A percentile compares a stretch with the other conserved stretches of the same genome.
Conservation (phyloP, 2,329 filamentous ascomycete species). For the Akanthomyces lecanii region DNA sequence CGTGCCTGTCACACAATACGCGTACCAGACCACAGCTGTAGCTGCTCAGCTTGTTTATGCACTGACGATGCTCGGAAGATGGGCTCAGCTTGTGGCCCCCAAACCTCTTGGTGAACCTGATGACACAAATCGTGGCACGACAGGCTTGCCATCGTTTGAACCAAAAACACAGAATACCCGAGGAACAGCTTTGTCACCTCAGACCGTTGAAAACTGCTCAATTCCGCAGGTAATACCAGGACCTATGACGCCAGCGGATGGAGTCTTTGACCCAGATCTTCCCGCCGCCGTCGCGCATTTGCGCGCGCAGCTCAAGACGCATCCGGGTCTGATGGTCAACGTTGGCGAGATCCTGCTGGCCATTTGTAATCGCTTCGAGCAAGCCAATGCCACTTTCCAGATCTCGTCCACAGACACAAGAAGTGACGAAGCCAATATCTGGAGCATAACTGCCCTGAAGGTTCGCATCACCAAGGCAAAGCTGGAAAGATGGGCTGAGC, state of each 20-base stretch:
- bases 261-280: constrained; percentile 33
- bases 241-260: not conserved
- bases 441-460: constrained; percentile 46
- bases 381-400: constrained; percentile 36
- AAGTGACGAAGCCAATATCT: constrained; percentile 41
- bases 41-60: constrained; percentile 46
- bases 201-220: not conserved
- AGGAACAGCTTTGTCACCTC: constrained; percentile 5
- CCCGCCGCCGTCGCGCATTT: constrained; percentile 38
- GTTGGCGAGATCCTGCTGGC: constrained; percentile 39
- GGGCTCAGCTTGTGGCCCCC: constrained; percentile 44
- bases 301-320: constrained; percentile 38
- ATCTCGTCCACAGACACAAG: constrained; percentile 28
- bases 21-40: constrained; percentile 42
- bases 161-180: not conserved
- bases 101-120: constrained; percentile 22
- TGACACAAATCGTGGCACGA: not conserved
- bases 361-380: constrained; percentile 40
- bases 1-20: constrained; percentile 40
- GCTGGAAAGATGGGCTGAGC: constrained; percentile 44
- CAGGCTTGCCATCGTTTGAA: constrained; percentile 14
- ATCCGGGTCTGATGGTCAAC: constrained; percentile 43
- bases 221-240: not conserved
- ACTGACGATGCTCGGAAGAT: constrained; percentile 47
- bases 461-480: constrained; percentile 44